Conservation (phyloP, 1,139 yeast species). For the Pichia sp. region DNA sequence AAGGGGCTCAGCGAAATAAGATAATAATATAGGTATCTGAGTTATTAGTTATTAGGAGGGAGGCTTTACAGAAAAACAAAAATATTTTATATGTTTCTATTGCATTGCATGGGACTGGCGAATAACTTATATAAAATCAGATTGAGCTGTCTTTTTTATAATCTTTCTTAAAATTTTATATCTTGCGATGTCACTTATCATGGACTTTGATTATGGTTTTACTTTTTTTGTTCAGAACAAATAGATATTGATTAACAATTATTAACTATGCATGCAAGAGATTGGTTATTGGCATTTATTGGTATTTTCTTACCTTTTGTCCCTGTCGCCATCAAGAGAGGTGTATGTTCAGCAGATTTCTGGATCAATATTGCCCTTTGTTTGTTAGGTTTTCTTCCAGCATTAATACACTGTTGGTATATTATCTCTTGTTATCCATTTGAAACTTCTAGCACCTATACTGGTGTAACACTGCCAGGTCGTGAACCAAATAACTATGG, state of each 20-base stretch:
- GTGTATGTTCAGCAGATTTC: conserved; percentile 61
- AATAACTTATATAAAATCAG: too few relatives aligned
- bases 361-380: conserved; percentile 72
- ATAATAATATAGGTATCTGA: too few relatives aligned
- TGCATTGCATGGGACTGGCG: too few relatives aligned
- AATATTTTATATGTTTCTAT: too few relatives aligned
- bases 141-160: neutral
- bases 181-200: too few relatives aligned
- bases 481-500: conserved; percentile 28
- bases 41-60: too few relatives aligned
- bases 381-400: conserved; percentile 76
- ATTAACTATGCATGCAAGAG: conserved; percentile 53
- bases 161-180: too few relatives aligned
- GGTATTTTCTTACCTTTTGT: conserved; percentile 82
- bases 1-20: conserved; percentile 5
- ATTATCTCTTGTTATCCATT: conserved; percentile 52
- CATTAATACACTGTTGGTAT: conserved; percentile 60
- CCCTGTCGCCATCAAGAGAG: conserved; percentile 75
- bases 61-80: too few relatives aligned
- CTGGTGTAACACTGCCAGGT: conserved; percentile 31
- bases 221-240: neutral
- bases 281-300: conserved; percentile 71
- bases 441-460: conserved; percentile 32
- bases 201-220: too few relatives aligned
- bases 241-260: neutral